Evolutionary conservation across 352 stramenopile genomes (phyloP), one percentile per base, ranked within the genome.

Genomic region (Phytophthora pini): DNA sequence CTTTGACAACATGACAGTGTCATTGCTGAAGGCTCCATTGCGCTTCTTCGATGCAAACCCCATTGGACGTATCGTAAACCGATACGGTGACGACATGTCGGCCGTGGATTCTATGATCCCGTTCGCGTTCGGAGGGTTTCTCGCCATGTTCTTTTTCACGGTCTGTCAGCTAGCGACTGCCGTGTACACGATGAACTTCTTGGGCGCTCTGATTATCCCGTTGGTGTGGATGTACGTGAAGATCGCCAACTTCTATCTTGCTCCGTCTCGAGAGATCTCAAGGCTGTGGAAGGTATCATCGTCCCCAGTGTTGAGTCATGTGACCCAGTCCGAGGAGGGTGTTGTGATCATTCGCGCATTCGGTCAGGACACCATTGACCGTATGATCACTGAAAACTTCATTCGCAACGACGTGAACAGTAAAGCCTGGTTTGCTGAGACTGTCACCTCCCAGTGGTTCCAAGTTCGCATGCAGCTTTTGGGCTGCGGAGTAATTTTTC

Each of bases 31-130:
- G 38, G 91, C 93, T n/a, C 91, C 92, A 3, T 79, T 98, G 38
- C 66, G 82, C 3, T 98, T 98, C 67, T 98, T 98, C 71, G 90
- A 98, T 61, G 84, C 79, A 4, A 97, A 95, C 52, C 94, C 91
- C 1, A 76, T 94, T n/a, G 91, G 92, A 4, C 78, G 90, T 56
- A 93, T 98, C 36, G 40, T 98, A 11, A 97, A 94, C 55, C 82
- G 94, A 13, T 98, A 98, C 29, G 69, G 79, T 36, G 85, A 84
- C 6, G 92, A 98, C 62, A 95, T 97, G 74, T 79, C 91, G 26
- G 85, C 88, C 22, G 70, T 97, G 8, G 91, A 98, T 75, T 74
- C 94, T 17, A 77, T 92, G 40, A 58, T 89, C 26, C 68, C 70
- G 1, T 69, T 77, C 20, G 46, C 43, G 2, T 72, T 66, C 29